A percentile compares a stretch with the other conserved stretches of the same genome.
These are phyloP conservation scores for Eimeria zaria DNA, from an alignment of 169 alveolate genomes.

Conservation along the genomic window DNA sequence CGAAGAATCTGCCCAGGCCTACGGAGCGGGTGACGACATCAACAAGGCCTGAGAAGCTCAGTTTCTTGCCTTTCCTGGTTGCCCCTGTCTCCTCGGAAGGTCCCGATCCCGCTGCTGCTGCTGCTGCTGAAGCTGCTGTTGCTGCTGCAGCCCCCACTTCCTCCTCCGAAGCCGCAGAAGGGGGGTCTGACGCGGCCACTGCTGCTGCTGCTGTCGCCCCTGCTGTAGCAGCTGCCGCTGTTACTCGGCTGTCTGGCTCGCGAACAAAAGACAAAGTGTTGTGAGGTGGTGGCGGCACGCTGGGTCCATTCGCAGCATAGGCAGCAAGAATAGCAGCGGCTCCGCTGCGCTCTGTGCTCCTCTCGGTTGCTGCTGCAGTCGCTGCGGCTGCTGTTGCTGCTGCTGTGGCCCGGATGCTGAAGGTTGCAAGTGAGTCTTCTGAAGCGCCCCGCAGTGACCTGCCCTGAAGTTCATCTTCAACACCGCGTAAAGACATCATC, in stretches of 20 bases:
- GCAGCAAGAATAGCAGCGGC: slow-evolving; percentile 31
- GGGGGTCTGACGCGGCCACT: slow-evolving; percentile 51
- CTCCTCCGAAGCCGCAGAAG: background rate
- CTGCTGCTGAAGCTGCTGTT: slow-evolving; percentile 72
- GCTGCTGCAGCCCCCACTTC: slow-evolving; percentile 52
- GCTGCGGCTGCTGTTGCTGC: slow-evolving; percentile 42
- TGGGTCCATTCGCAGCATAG: slow-evolving; percentile 15
- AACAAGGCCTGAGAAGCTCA: slow-evolving; percentile 5
- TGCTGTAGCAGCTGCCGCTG: slow-evolving; percentile 25
- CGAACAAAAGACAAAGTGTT: background rate
- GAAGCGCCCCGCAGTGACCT: background rate
- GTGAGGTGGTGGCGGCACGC: background rate
- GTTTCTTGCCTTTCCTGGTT: background rate
- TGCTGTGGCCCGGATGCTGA: slow-evolving; percentile 25
- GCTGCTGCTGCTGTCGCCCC: slow-evolving; percentile 35
- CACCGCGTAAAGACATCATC: background rate
- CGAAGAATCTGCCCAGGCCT: slow-evolving; percentile 30
- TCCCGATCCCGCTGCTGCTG: slow-evolving; percentile 28
- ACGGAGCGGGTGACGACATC: slow-evolving; percentile 36
- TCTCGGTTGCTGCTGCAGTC: slow-evolving; percentile 23
- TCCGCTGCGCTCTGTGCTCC: slow-evolving; percentile 48
- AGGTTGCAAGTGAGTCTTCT: background rate
- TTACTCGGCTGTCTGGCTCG: slow-evolving; percentile 11
- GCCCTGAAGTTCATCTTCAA: background rate
- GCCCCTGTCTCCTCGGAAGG: slow-evolving; percentile 8